Base-by-base conservation (phyloP, 192 early-diverging fungal species). In the Podila verticillata region DNA sequence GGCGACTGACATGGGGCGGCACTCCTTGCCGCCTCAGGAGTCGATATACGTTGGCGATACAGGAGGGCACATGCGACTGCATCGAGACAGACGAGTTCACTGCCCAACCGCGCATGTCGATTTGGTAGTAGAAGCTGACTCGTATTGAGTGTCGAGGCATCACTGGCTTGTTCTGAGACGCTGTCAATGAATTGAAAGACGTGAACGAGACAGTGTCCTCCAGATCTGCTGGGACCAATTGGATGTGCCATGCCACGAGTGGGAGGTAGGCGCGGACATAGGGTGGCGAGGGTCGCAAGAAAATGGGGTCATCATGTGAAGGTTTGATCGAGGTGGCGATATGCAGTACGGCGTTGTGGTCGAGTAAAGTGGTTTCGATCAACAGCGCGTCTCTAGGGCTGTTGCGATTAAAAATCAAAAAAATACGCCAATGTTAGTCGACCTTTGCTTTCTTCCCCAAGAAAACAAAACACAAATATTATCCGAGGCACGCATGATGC, bases 81-180 rank as follows among this genome's bases (percentile, higher is more conserved):
- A 82, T 70, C 1, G 81, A 82, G 29, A 75, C 74, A 8, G 81
- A 82, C 10, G 81, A 82, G 20, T 82, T 82, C 49, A 75, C 74
- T 0, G 81, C 72, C 81, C 81, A 82, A 24, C 81, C 72, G 15
- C 74, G 69, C 73, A 82, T 72, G 26, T 82, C 81, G 20, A 82
- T 72, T 65, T 82, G 81, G 61, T 82, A 82, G 24, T 82, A 82
- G 60, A 82, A 82, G 24, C 73, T 75, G 68, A 82, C 81, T n/a
- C 81, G 73, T 28, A 82, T 74, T 0, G 73, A 75, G 35, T 82
- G 81, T 59, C 77, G 65, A 9, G 77, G 77, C 77, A 80, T 72
- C 26, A 80, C 70, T 19, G 77, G 77, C 32, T 72, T 68, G 47
- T 71, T 68, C 26, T 82, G 81, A 5, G 81, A 72, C 5, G 81